Evolutionary conservation across 176 grass and related monocot species (phyloP).

Genomic region (Miscanthus lutarioriparius): DNA sequence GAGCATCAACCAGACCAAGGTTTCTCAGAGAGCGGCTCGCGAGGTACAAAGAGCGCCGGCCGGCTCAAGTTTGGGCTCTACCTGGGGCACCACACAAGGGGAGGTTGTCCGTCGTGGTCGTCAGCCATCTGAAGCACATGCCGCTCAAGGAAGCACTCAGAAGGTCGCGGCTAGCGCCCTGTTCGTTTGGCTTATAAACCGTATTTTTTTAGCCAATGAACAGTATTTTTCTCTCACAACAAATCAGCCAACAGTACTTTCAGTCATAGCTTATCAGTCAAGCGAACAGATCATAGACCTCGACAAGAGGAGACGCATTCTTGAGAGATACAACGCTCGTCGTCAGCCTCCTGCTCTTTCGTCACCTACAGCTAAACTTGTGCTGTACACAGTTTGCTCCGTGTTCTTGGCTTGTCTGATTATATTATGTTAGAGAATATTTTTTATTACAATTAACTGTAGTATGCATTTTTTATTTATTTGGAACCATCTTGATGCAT

Average conservation of each 20-base stretch:
- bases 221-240: no score
- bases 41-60: not conserved
- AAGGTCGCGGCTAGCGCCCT: not conserved
- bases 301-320: not conserved
- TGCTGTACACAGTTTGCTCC: not conserved
- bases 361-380: not conserved
- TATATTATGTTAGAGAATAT: not conserved
- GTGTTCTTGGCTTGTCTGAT: not conserved
- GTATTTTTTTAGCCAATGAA: no score
- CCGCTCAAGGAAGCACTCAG: not conserved
- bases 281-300: no score
- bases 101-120: not conserved
- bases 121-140: not conserved
- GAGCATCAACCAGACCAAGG: not conserved
- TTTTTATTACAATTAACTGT: no score
- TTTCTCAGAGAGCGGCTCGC: not conserved
- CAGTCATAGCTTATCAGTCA: no score
- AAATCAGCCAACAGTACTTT: no score
- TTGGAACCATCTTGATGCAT: no score
- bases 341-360: not conserved
- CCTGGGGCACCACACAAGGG: not conserved
- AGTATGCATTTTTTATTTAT: no score
- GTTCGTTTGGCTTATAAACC: no score
- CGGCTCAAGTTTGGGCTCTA: constrained; percentile 3
- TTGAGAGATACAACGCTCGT: not conserved